Conservation (phyloP, 129 eudicot species). For the Flaveria sonorensis region DNA sequence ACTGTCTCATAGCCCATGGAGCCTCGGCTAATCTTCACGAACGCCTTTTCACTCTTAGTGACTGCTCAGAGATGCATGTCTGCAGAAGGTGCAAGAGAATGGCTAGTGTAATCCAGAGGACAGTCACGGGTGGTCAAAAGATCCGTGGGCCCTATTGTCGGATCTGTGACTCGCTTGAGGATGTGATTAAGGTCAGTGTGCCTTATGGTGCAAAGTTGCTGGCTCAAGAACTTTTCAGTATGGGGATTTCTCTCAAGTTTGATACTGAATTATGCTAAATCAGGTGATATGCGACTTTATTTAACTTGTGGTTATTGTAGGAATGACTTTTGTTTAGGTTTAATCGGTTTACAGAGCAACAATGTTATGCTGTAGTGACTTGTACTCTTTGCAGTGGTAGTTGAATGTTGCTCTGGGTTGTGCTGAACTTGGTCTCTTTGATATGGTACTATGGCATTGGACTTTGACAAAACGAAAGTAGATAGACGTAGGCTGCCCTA, state of each 20-base stretch:
- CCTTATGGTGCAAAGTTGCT: slow-evolving; percentile 92
- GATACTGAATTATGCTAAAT: slow-evolving; percentile 62
- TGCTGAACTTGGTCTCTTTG: slow-evolving; percentile 16
- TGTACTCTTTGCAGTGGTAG: slow-evolving; percentile 16
- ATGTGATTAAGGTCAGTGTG: slow-evolving; percentile 66
- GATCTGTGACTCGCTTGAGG: slow-evolving; percentile 67
- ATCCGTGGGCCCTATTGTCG: slow-evolving; percentile 82
- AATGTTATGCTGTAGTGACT: slow-evolving; percentile 6
- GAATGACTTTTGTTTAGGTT: background rate
- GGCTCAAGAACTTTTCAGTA: slow-evolving; percentile 80
- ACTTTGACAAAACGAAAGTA: no score
- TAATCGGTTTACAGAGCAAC: no score
- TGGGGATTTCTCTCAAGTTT: slow-evolving; percentile 83
- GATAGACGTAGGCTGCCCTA: no score
- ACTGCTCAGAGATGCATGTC: slow-evolving; percentile 73
- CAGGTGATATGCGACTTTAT: slow-evolving; percentile 1
- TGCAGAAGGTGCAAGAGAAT: slow-evolving; percentile 71
- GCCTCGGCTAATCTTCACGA: slow-evolving; percentile 82
- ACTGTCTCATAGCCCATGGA: slow-evolving; percentile 87
- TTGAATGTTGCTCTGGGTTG: slow-evolving; percentile 31
- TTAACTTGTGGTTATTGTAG: slow-evolving; percentile 24
- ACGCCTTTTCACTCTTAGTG: slow-evolving; percentile 87
- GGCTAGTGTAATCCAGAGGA: slow-evolving; percentile 68
- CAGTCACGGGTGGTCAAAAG: slow-evolving; percentile 65
- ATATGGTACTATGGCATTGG: no score